Base-by-base conservation (phyloP, 129 eudicot genomes). In the Silybum marianum region DNA sequence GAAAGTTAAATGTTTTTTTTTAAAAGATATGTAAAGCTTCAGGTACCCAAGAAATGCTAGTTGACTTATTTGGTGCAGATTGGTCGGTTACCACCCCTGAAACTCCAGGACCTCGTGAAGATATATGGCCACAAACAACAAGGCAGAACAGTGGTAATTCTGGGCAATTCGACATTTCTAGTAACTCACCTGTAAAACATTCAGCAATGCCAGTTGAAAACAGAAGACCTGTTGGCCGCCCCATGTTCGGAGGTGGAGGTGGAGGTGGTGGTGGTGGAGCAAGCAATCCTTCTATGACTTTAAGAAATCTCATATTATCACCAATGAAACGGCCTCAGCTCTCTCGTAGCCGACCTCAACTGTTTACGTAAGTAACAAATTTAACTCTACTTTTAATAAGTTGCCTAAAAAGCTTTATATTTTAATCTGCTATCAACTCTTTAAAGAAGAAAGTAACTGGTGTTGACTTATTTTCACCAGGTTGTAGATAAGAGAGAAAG, bases 41-140 rank as follows among this genome's bases (percentile, higher is more conserved):
- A 69, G 78, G 81, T 82, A 26, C 76, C 86, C 85, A 48, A 85
- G 77, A 93, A 92, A 89, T 86, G 81, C 90, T 80, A 89, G 98
- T 91, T 88, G 78, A 91, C 94, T 91, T 88, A 95, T 80, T 81
- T 86, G 81, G 88, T 73, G 92, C 97, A 95, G 99, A 93, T 90
- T 88, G 98, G 90, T 87, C 88, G 91, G 90, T 87, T 85, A 48
- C 74, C 92, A 91, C 98, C 89, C 99, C 99, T 82, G 93, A 91
- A 75, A 95, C 99, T 86, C 98, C 99, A 95, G 99, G 99, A 81
- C 95, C 97, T 42, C 91, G 95, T 66, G 99, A 93, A 77, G 97
- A 91, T 71, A 82, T 91, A 60, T 95, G 99, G 99, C 92, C 90
- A 30, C 80, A 87, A 34, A 67, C 88, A 76, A 84, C 93, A 26